phyloP scores from a whole-genome alignment of 2,329 filamentous ascomycete genomes.

The Hyphodiscus sp. region DNA sequence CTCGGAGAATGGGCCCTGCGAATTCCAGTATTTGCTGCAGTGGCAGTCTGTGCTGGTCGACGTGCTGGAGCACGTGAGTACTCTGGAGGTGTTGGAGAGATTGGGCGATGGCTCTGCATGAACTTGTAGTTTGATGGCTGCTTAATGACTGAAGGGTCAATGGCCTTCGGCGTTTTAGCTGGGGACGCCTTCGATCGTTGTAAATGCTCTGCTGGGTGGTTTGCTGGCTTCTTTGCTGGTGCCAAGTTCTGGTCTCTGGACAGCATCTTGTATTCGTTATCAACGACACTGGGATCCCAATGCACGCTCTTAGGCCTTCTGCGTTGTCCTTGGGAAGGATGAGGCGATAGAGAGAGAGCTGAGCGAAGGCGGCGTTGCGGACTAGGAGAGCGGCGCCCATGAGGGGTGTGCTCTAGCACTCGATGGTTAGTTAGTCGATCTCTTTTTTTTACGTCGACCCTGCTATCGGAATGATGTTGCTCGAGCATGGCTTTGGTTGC shows the following conservation, averaged over 20 bases:
- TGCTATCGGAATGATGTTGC: neutral
- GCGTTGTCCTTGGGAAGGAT: neutral
- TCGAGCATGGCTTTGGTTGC: neutral
- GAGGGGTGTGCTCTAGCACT: neutral
- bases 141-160: neutral
- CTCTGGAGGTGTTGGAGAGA: neutral
- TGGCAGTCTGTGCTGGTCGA: neutral
- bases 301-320: constrained; percentile 13
- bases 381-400: neutral
- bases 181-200: neutral
- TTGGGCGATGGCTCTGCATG: neutral
- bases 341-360: neutral
- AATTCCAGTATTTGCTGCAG: constrained; percentile 4
- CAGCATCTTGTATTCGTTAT: constrained; percentile 8
- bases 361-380: neutral
- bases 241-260: neutral
- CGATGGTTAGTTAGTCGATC: neutral
- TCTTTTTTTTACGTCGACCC: neutral
- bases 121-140: neutral
- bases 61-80: neutral
- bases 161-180: neutral
- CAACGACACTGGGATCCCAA: constrained; percentile 14
- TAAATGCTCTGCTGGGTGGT: neutral
- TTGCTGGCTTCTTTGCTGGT: neutral
- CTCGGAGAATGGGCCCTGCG: neutral